phyloP scores from a whole-genome alignment of 2,329 filamentous ascomycete species.

The Anisogramma anomala region DNA sequence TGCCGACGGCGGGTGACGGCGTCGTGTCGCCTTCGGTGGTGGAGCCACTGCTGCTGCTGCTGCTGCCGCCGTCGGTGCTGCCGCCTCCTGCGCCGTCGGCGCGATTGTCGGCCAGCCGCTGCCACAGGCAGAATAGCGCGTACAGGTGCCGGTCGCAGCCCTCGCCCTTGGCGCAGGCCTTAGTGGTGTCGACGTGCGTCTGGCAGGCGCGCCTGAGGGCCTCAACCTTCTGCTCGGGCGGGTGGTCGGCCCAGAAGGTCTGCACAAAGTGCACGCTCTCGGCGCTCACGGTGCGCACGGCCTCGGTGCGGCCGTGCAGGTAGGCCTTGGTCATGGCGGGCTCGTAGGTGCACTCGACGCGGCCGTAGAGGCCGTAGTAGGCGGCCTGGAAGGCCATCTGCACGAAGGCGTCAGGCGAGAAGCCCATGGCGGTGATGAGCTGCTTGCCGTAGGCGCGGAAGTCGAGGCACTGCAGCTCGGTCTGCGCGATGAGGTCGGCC shows the following conservation, averaged over 20 bases:
- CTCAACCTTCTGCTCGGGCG: slow-evolving; percentile 71
- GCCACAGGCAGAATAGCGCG: slow-evolving; percentile 89
- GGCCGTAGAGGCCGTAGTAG: slow-evolving; percentile 92
- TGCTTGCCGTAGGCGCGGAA: slow-evolving; percentile 88
- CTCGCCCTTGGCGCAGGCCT: slow-evolving; percentile 76
- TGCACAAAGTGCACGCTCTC: slow-evolving; percentile 83
- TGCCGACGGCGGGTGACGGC: slow-evolving; percentile 35
- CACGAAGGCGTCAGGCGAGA: slow-evolving; percentile 93
- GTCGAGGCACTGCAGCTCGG: slow-evolving; percentile 88
- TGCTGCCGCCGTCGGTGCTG: not conserved
- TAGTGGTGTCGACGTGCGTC: slow-evolving; percentile 69
- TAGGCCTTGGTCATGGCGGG: slow-evolving; percentile 96
- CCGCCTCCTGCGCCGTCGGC: slow-evolving; percentile 37
- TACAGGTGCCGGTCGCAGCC: slow-evolving; percentile 91
- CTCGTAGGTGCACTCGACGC: slow-evolving; percentile 91
- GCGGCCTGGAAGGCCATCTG: slow-evolving; percentile 99
- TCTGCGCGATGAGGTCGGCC: slow-evolving; percentile 89
- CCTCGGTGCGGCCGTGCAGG: slow-evolving; percentile 88
- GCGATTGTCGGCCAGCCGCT: slow-evolving; percentile 68
- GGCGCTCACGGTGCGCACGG: slow-evolving; percentile 72
- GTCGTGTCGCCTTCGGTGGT: slow-evolving; percentile 37
- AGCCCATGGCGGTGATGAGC: slow-evolving; percentile 93
- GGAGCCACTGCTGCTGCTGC: slow-evolving; percentile 42
- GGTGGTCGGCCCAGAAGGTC: slow-evolving; percentile 89
- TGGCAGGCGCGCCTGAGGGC: slow-evolving; percentile 73